Evolutionary conservation across 495 filamentous ascomycete species (phyloP), one percentile per base, ranked within the genome.

Genomic region (Hyaloscypha hepaticicola): DNA sequence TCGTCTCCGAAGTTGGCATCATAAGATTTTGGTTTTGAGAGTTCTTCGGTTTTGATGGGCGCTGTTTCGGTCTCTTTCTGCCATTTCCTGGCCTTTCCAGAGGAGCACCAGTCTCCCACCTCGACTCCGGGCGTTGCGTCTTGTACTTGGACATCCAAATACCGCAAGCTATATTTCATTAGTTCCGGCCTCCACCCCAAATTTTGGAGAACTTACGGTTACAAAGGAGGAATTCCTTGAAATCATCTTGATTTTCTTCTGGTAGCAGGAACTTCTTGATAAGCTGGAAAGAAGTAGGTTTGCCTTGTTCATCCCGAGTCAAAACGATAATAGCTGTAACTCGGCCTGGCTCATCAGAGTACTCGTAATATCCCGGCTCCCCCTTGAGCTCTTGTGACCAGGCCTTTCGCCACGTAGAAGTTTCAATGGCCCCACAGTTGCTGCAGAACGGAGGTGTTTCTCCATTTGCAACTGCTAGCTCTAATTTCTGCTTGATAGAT

Each of bases 351-450:
- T 89, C 87, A 48, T 88, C 85, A 5, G 88, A 87, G 41, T 87
- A 81, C 52, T 89, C 80, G 60, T 89, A 80, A 68, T 87, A 80
- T 11, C 80, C 74, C 12, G 89, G 88, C 28, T 76, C 78, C 0
- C 90, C 90, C 19, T 76, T 70, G 25, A 86, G 77, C 7, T 88
- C 80, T 70, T 90, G 90, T 11, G 84, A 83, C 83, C 88, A 96
- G 1, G 92, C 90, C 65, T 93, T 95, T 34, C 95, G 84, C 95
- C 95, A 99, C 0, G 93, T 96, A 0, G 94, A 90, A 0, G 95
- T 99, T 70, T 96, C 90, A 63, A 99, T 95, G 19, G 90, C 89
- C 6, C 95, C 95, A 70, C 95, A 99, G 72, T 98, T 95, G 60
- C 85, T 84, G 73, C 95, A 99, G 69, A 86, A 97, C 4, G 87